Base-by-base conservation (phyloP, 2,329 filamentous ascomycete species). In the Colletotrichum trifolii region DNA sequence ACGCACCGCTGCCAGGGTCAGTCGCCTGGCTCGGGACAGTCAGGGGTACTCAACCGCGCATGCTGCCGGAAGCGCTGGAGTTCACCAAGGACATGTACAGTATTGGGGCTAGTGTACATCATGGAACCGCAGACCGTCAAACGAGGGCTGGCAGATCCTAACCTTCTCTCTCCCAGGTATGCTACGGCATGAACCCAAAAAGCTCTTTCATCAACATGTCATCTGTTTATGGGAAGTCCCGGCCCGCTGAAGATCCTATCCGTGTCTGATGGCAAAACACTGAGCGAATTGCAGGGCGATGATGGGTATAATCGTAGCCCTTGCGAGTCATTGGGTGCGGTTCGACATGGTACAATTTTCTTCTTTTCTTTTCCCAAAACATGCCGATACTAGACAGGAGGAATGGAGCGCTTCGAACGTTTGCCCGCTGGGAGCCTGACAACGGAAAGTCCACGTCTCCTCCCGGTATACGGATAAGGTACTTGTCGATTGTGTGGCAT, bases 161-260 rank as follows among this genome's bases (percentile, higher is more conserved):
- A 38, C 54, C 38, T 25, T 35, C 6, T n/a, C 36, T 38, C 17
- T 43, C 39, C 15, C 33, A 40, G 34, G 38, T 36, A 34, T 43
- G 46, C 12, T 34, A 46, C 46, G 39, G 25, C 25, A 25, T 25
- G 25, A 25, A 25, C 25, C 25, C 25, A 25, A 25, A 25, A 25
- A 5, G 25, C 25, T 25, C 25, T 25, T 25, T 25, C 25, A 25
- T 25, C 25, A 25, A 25, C 25, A 43, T 46, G 48, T 34, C 58
- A 50, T 13, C 42, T 62, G 58, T 38, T 25, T 58, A 56, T 56
- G 62, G 62, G 45, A 65, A 56, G 58, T 57, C 25, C 52, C 62
- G 62, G 39, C 46, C 62, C 58, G 62, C 62, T 65, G 62, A 65
- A 65, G 62, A 65, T 57, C 62, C 52, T 62, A 13, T 34, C 46